Conservation (phyloP, 352 stramenopile species). For the Achlya hypogyna region DNA sequence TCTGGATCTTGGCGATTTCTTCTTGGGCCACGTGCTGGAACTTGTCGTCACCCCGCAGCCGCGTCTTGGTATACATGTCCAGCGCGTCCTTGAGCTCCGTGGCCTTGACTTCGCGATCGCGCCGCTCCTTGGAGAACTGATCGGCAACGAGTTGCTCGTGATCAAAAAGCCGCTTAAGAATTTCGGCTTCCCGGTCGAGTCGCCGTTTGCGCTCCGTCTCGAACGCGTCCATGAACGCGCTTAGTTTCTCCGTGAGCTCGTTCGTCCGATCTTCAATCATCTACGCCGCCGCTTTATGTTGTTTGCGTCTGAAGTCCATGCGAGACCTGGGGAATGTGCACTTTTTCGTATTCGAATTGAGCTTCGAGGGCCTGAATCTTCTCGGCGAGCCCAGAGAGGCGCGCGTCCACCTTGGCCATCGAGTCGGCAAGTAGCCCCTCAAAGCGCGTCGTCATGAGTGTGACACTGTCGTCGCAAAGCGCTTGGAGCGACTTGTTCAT, state of each 20-base stretch:
- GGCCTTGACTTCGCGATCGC: conserved; percentile 59
- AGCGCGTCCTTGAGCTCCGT: conserved; percentile 57
- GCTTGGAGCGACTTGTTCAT: conserved; percentile 90
- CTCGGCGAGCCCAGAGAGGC: conserved; percentile 54
- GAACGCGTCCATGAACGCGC: conserved; percentile 84
- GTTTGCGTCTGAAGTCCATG: not conserved
- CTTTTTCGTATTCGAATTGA: conserved; percentile 79
- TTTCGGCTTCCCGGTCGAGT: conserved; percentile 73
- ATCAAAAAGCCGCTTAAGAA: conserved; percentile 87
- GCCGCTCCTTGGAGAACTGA: conserved; percentile 21
- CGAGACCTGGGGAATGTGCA: conserved; percentile 57
- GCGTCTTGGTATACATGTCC: conserved; percentile 57
- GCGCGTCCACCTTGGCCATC: conserved; percentile 58
- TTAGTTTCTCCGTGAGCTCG: conserved; percentile 83
- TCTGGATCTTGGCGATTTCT: conserved; percentile 71
- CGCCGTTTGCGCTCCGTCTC: conserved; percentile 77
- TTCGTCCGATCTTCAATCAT: conserved; percentile 86
- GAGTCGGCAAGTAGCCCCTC: conserved; percentile 64
- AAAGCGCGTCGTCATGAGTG: conserved; percentile 74
- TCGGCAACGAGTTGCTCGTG: conserved; percentile 50
- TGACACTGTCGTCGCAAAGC: conserved; percentile 84
- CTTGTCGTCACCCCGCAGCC: conserved; percentile 63
- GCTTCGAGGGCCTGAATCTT: conserved; percentile 75
- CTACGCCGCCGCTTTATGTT: not conserved
- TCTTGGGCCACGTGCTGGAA: conserved; percentile 63